Conservation (phyloP, 306 rosid genomes). For the Mimosa bimucronata region DNA sequence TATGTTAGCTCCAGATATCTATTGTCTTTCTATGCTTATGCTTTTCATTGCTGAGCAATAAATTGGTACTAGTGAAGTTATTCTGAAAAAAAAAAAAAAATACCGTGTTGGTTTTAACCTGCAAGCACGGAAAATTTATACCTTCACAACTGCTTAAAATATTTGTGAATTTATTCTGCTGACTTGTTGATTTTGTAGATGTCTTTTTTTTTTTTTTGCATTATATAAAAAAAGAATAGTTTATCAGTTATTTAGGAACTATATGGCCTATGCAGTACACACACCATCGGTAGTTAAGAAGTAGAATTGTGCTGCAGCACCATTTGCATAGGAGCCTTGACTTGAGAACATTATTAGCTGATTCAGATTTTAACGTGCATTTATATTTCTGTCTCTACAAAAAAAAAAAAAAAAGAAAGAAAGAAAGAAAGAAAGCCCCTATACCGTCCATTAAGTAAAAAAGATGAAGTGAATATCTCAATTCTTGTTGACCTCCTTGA, state of each 20-base stretch:
- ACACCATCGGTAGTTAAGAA: constrained; percentile 3
- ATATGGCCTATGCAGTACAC: not conserved
- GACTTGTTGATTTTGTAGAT: not conserved
- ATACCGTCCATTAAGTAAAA: not conserved
- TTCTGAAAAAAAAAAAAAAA: constrained; percentile 33
- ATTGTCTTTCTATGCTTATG: not conserved
- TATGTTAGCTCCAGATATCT: no score
- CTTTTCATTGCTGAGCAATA: constrained; percentile 19
- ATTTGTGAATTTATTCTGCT: constrained; percentile 13
- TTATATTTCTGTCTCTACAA: not conserved
- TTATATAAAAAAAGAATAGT: not conserved
- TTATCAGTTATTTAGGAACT: constrained; percentile 23
- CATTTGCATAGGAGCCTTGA: constrained; percentile 12
- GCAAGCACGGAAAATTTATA: not conserved
- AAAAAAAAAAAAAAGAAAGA: no score
- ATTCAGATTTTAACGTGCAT: constrained; percentile 22
- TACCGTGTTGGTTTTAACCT: constrained; percentile 6
- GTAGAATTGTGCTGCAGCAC: not conserved
- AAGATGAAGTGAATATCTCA: constrained; percentile 12
- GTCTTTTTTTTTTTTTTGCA: not conserved
- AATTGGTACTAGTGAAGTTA: constrained; percentile 9
- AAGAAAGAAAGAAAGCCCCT: constrained; percentile 3
- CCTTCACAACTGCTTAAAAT: constrained; percentile 26
- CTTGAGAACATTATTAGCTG: constrained; percentile 21
- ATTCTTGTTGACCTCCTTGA: constrained; percentile 25